Evolutionary conservation across 23 red algal genomes (phyloP).

Genomic region (Gracilaria gracilis): DNA sequence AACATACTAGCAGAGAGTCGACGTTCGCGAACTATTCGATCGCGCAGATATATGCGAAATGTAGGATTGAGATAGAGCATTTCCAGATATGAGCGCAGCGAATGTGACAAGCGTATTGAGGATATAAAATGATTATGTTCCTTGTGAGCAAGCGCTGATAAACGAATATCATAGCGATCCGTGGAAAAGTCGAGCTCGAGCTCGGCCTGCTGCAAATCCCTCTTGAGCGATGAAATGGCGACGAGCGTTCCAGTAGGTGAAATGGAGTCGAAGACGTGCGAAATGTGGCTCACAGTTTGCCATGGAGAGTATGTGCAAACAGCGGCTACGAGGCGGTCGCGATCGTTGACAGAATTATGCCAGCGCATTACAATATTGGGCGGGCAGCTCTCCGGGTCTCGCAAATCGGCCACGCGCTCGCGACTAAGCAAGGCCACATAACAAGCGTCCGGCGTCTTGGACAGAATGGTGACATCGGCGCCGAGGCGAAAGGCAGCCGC

Average conservation of each 20-base stretch:
- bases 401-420: conserved; percentile 3
- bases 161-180: conserved; percentile 42
- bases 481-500: conserved; percentile 26
- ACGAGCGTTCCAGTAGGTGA: conserved; percentile 19
- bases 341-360: not conserved
- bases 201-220: not conserved
- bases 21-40: conserved; percentile 37
- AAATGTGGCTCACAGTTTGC: conserved; percentile 11
- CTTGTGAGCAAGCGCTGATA: not conserved
- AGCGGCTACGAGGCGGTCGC: not conserved
- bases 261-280: not conserved
- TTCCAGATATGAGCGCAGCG: conserved; percentile 38
- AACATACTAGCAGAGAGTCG: conserved; percentile 22
- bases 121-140: conserved; percentile 7
- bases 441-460: not conserved
- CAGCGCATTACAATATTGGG: not conserved
- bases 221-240: conserved; percentile 33
- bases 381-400: not conserved
- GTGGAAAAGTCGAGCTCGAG: not conserved
- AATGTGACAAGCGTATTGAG: conserved; percentile 24
- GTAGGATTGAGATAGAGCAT: conserved; percentile 39
- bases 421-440: conserved; percentile 18
- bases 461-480: conserved; percentile 35
- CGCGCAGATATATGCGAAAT: conserved; percentile 34
- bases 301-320: conserved; percentile 26